A percentile compares a stretch with the other conserved stretches of the same genome.
These are phyloP conservation scores for Trypanosoma platydactyli DNA, from an alignment of 208 protist species.

Conservation along the genomic window DNA sequence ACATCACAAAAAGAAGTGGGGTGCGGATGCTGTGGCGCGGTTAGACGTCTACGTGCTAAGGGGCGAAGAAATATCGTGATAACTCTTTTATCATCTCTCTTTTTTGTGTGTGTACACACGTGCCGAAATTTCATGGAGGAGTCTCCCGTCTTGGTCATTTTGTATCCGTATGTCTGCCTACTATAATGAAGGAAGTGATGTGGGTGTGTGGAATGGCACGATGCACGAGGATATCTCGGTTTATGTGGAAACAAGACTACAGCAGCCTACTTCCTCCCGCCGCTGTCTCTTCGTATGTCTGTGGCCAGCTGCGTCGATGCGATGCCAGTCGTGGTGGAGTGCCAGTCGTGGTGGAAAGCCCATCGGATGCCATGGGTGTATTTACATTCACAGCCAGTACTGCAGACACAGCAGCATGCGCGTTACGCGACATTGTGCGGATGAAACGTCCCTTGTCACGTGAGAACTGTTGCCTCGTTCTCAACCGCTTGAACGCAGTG, in stretches of 20 bases:
- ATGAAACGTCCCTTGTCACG: not conserved
- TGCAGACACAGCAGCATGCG: slow-evolving; percentile 10
- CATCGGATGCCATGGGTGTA: slow-evolving; percentile 31
- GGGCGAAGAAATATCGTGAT: too few relatives aligned
- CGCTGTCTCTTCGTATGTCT: slow-evolving; percentile 1
- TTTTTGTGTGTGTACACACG: too few relatives aligned
- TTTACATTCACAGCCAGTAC: slow-evolving; percentile 20
- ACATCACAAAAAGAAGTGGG: too few relatives aligned
- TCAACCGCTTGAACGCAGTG: slow-evolving; percentile 10
- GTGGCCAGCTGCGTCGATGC: slow-evolving; percentile 13
- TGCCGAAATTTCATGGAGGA: too few relatives aligned
- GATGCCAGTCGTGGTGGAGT: slow-evolving; percentile 2
- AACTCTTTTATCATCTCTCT: too few relatives aligned
- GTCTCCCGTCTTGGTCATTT: not conserved
- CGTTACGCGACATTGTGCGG: slow-evolving; percentile 1
- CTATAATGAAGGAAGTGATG: not conserved
- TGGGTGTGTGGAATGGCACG: not conserved
- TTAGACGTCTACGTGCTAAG: too few relatives aligned
- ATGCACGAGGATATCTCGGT: not conserved
- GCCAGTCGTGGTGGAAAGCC: slow-evolving; percentile 24
- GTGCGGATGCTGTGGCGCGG: too few relatives aligned
- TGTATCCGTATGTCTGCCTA: not conserved
- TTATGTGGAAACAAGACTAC: slow-evolving; percentile 26
- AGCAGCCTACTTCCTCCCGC: slow-evolving; percentile 14
- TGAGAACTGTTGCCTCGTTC: not conserved